Percentiles rank a stretch among this genome's conserved stretches.
Conservation (phyloP, 1,284 basidiomycete genomes). For the Fomitopsis schrenkii region DNA sequence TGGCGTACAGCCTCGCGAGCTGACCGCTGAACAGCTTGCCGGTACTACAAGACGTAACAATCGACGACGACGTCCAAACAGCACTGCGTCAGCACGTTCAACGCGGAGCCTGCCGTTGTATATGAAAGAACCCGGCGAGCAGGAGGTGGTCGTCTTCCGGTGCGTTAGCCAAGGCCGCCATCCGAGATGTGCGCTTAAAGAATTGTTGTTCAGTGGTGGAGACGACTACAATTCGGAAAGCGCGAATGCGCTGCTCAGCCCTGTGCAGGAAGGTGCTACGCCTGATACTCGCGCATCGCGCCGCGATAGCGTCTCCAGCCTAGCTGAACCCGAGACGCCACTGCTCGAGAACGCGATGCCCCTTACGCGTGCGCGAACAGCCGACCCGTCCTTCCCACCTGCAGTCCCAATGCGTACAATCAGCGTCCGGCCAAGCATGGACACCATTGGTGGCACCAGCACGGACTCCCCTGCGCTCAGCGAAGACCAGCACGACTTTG, state of each 20-base stretch:
- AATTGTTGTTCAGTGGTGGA: conserved; percentile 29
- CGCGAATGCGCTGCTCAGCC: conserved; percentile 29
- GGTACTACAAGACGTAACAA: conserved; percentile 15
- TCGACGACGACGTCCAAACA: conserved; percentile 42
- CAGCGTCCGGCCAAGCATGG: conserved; percentile 17
- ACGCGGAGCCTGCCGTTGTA: conserved; percentile 70
- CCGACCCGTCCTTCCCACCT: conserved; percentile 4
- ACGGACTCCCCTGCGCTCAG: not conserved
- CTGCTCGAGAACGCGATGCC: conserved; percentile 14
- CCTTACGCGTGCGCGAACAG: not conserved
- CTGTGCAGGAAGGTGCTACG: conserved; percentile 28
- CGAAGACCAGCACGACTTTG: conserved; percentile 2
- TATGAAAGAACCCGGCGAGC: conserved; percentile 75
- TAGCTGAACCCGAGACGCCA: conserved; percentile 17
- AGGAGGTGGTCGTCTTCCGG: conserved; percentile 73
- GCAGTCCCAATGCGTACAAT: not conserved
- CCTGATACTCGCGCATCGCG: conserved; percentile 10
- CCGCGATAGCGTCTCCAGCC: conserved; percentile 2
- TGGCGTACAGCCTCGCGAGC: conserved; percentile 22
- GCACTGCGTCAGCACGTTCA: conserved; percentile 62
- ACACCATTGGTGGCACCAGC: conserved; percentile 17
- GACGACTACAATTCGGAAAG: conserved; percentile 23
- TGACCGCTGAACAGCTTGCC: conserved; percentile 30
- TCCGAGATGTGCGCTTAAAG: not conserved
- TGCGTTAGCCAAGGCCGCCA: conserved; percentile 22